A percentile compares a stretch with the other conserved stretches of the same genome.
phyloP scores from a whole-genome alignment of 345 rosid species.

The Corchorus olitorius region DNA sequence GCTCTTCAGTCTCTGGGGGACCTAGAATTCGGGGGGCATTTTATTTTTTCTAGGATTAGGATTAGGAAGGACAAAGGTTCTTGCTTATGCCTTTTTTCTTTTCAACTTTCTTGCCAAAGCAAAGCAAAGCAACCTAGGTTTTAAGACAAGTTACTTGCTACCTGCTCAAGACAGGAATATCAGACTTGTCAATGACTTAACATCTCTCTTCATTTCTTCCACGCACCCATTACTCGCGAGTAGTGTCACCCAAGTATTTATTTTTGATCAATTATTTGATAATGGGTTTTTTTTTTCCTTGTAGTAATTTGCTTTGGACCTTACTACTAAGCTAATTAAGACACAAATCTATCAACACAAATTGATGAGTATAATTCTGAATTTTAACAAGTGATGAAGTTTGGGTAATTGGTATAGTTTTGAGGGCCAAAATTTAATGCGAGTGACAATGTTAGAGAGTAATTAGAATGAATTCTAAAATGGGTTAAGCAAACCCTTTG shows the following conservation, averaged over 20 bases:
- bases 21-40: slow-evolving; percentile 15
- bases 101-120: not conserved
- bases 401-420: not conserved
- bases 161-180: slow-evolving; percentile 9
- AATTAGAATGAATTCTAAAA: too few species aligned
- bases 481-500: too few species aligned
- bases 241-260: not conserved
- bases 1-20: not conserved
- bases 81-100: not conserved
- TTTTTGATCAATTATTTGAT: too few species aligned
- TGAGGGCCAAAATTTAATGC: not conserved
- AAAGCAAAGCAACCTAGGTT: slow-evolving; percentile 10
- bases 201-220: not conserved
- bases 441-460: not conserved
- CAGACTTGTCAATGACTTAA: not conserved
- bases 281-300: too few species aligned
- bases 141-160: not conserved
- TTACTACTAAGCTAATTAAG: too few species aligned
- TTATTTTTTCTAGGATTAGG: not conserved
- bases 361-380: too few species aligned
- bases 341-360: too few species aligned
- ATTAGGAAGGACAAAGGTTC: slow-evolving; percentile 1
- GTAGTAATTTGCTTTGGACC: too few species aligned
- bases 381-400: too few species aligned
- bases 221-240: not conserved